Evolutionary conservation across 2,329 filamentous ascomycete species (phyloP).

Genomic region (Penicillium crustosum): DNA sequence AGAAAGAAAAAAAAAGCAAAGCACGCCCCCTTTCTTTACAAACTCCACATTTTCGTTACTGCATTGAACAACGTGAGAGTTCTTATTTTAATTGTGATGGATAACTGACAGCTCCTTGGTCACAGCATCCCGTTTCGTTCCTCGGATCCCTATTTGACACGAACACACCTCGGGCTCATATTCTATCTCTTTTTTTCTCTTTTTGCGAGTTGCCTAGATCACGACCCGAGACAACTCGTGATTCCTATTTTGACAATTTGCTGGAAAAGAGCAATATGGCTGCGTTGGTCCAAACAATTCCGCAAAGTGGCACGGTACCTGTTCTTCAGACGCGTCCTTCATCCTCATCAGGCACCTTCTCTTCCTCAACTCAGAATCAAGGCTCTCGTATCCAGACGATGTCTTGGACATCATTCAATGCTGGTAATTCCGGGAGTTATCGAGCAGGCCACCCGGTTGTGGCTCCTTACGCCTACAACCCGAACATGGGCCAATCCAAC

Average conservation of each 20-base stretch:
- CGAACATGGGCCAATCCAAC: constrained; percentile 56
- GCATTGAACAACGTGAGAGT: constrained; percentile 2
- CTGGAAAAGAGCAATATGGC: constrained; percentile 63
- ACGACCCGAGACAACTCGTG: constrained; percentile 23
- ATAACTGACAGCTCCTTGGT: constrained; percentile 25
- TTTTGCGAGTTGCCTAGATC: constrained; percentile 14
- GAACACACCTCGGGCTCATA: constrained; percentile 7
- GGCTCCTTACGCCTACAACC: constrained; percentile 78
- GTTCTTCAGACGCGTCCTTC: constrained; percentile 73
- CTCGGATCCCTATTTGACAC: constrained; percentile 22
- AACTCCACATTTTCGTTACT: background rate
- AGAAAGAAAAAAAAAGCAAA: constrained; percentile 11
- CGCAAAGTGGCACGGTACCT: constrained; percentile 69
- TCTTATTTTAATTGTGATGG: constrained; percentile 13
- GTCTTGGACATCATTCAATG: constrained; percentile 45
- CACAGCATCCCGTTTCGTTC: constrained; percentile 22
- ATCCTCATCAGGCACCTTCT: constrained; percentile 62
- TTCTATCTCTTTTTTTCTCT: constrained; percentile 4
- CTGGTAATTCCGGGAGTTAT: constrained; percentile 46
- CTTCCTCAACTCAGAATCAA: constrained; percentile 35
- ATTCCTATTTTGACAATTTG: constrained; percentile 14
- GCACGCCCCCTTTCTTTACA: constrained; percentile 6
- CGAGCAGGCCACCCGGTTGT: constrained; percentile 59
- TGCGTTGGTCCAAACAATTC: constrained; percentile 78
- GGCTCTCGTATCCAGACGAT: constrained; percentile 39